phyloP scores from a whole-genome alignment of 1,284 basidiomycete species.

The Ustilago bromivora region DNA sequence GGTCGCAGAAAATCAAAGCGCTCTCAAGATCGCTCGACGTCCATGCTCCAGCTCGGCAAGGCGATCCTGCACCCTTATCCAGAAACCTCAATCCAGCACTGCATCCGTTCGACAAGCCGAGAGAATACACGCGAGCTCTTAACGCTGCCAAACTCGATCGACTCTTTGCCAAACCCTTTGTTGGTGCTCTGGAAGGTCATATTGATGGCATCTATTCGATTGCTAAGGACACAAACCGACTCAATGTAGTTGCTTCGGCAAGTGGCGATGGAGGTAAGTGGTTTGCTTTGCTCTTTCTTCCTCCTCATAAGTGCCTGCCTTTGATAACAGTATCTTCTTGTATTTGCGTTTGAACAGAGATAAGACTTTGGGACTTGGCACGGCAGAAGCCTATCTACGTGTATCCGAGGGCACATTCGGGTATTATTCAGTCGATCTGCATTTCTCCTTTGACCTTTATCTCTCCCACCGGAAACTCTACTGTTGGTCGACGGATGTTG shows the following conservation, averaged over 20 bases:
- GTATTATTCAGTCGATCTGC: slow-evolving; percentile 83
- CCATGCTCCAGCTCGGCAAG: slow-evolving; percentile 76
- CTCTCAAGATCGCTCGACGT: slow-evolving; percentile 83
- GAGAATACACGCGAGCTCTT: slow-evolving; percentile 92
- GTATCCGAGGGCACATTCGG: slow-evolving; percentile 86
- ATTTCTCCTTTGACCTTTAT: slow-evolving; percentile 76
- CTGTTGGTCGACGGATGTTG: slow-evolving; percentile 76
- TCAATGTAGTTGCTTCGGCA: slow-evolving; percentile 88
- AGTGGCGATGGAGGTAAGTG: slow-evolving; percentile 91
- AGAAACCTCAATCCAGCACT: slow-evolving; percentile 92
- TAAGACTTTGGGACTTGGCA: slow-evolving; percentile 88
- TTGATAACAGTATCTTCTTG: not conserved
- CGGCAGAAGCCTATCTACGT: slow-evolving; percentile 77
- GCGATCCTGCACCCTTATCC: slow-evolving; percentile 86
- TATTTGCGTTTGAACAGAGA: slow-evolving; percentile 73
- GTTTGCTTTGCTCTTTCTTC: not conserved
- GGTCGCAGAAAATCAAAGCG: slow-evolving; percentile 80
- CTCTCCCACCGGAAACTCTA: slow-evolving; percentile 56
- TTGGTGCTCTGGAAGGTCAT: slow-evolving; percentile 90
- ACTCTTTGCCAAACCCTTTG: slow-evolving; percentile 96
- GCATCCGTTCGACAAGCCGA: slow-evolving; percentile 91
- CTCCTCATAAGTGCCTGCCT: not conserved
- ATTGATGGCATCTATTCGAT: slow-evolving; percentile 94
- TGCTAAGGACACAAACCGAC: slow-evolving; percentile 80
- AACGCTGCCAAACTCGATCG: slow-evolving; percentile 96